Evolutionary conservation across 73 alveolate genomes (phyloP).

Genomic region (Paramecium octaurelia): DNA sequence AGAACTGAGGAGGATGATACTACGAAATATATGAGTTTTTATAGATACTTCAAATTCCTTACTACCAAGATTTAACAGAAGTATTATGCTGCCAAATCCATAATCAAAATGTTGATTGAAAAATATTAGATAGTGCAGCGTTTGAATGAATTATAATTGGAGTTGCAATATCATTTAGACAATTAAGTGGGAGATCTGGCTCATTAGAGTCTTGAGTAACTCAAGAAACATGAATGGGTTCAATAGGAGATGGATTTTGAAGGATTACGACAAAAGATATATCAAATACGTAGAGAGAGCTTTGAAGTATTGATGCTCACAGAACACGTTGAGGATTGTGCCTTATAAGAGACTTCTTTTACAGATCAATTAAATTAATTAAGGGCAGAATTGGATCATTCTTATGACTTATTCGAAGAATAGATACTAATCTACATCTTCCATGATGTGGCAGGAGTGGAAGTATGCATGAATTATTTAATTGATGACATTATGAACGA

Average conservation of each 20-base stretch:
- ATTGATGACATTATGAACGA: not conserved
- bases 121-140: not conserved
- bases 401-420: not conserved
- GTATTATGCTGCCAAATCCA: not conserved
- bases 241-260: not conserved
- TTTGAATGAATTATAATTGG: not conserved
- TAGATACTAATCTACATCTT: not conserved
- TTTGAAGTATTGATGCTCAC: not conserved
- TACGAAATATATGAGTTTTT: not conserved
- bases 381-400: not conserved
- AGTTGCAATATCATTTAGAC: not conserved
- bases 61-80: not conserved
- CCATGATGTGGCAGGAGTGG: constrained; percentile 2
- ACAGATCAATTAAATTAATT: not conserved
- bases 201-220: not conserved
- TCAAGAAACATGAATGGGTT: constrained; percentile 14
- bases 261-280: not conserved
- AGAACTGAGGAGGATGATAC: not conserved
- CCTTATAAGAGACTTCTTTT: not conserved
- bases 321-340: not conserved
- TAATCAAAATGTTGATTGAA: not conserved
- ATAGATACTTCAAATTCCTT: not conserved
- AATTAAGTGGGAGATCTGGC: not conserved
- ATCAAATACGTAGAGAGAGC: not conserved
- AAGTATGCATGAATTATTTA: not conserved